Percentiles rank a stretch among this genome's conserved stretches.
Evolutionary conservation across 257 asterid genomes (phyloP).

Genomic region (Fraxinus americana): DNA sequence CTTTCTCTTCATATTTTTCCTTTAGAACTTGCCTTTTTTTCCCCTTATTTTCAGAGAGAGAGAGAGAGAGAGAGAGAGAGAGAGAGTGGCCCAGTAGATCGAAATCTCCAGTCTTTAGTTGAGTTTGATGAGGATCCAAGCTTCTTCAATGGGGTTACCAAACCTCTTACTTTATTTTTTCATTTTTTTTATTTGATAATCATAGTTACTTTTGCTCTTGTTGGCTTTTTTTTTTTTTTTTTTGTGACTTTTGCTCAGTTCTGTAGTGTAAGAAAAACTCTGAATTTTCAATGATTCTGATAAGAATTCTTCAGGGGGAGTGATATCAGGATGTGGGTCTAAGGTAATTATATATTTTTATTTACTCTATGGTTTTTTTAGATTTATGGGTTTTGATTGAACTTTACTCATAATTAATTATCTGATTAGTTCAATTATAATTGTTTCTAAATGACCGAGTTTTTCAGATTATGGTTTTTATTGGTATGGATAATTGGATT

Average conservation of each 20-base stretch:
- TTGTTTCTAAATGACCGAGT: constrained; percentile 29
- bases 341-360: constrained; percentile 51
- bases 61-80: constrained; percentile 39
- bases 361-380: background rate
- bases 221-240: background rate
- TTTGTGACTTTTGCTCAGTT: constrained; percentile 7
- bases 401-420: constrained; percentile 26
- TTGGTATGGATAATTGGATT: constrained; percentile 32
- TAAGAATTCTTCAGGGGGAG: constrained; percentile 41
- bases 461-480: constrained; percentile 22
- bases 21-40: constrained; percentile 31
- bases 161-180: constrained; percentile 37
- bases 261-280: constrained; percentile 36
- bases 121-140: constrained; percentile 80
- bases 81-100: constrained; percentile 75
- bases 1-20: constrained; percentile 45
- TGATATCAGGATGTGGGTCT: constrained; percentile 76
- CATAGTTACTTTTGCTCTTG: constrained; percentile 24
- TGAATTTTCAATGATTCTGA: constrained; percentile 53
- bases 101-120: constrained; percentile 65
- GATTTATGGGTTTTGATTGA: constrained; percentile 61
- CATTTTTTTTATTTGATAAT: constrained; percentile 43
- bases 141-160: constrained; percentile 67
- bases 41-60: constrained; percentile 25
- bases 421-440: constrained; percentile 15